Percentiles rank a stretch among this genome's conserved stretches.
phyloP scores from a whole-genome alignment of 768 basidiomycete species.

The Infundibulicybe gibba region DNA sequence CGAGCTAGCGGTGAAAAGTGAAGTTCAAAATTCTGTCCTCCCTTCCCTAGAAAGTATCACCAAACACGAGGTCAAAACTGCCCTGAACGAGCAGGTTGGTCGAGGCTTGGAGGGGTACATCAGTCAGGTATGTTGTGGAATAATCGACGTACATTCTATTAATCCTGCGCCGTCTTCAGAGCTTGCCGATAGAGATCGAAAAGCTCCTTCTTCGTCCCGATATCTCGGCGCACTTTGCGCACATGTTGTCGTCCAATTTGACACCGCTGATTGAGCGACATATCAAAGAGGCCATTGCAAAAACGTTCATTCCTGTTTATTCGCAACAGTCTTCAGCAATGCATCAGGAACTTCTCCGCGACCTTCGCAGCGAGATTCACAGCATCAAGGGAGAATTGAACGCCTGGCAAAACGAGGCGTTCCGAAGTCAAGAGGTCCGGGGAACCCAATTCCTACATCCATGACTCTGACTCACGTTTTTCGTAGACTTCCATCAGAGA shows the following conservation, averaged over 20 bases:
- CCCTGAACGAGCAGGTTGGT: conserved; percentile 75
- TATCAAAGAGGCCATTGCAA: conserved; percentile 74
- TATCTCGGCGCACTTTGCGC: conserved; percentile 73
- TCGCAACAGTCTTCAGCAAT: conserved; percentile 69
- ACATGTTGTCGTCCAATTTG: conserved; percentile 65
- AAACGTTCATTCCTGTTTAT: conserved; percentile 73
- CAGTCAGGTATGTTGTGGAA: conserved; percentile 52
- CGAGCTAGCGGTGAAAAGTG: conserved; percentile 83
- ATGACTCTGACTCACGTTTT: conserved; percentile 8
- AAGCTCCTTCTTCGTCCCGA: conserved; percentile 74
- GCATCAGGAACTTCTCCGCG: conserved; percentile 78
- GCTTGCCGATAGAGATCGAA: conserved; percentile 75
- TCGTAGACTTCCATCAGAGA: conserved; percentile 71
- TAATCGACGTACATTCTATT: conserved; percentile 1
- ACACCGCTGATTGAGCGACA: conserved; percentile 78
- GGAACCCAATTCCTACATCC: conserved; percentile 10
- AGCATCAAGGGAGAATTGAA: conserved; percentile 77
- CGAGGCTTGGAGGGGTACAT: conserved; percentile 70
- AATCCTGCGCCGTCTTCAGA: conserved; percentile 35
- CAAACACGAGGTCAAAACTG: conserved; percentile 73
- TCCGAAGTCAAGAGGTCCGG: conserved; percentile 73
- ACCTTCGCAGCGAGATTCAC: conserved; percentile 72
- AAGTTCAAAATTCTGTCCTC: conserved; percentile 80
- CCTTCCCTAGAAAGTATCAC: conserved; percentile 83
- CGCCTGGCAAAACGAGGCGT: conserved; percentile 76